Conservation (phyloP, 805 yeast species). For the Scheffersomyces coipomensis region DNA sequence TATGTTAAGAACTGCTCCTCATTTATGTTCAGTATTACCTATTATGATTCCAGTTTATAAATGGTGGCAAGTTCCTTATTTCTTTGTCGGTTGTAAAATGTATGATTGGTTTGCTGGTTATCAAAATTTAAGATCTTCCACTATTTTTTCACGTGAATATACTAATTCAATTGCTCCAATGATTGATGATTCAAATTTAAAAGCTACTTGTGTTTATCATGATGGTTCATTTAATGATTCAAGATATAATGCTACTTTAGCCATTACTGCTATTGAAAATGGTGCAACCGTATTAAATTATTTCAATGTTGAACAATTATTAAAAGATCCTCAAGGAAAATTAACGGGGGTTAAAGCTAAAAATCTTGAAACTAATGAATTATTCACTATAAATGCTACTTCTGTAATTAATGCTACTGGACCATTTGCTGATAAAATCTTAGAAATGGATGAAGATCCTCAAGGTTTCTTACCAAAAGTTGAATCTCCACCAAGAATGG, state of each 20-base stretch:
- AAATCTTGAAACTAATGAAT: conserved; percentile 69
- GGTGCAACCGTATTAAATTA: conserved; percentile 92
- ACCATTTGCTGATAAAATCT: conserved; percentile 79
- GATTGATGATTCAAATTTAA: conserved; percentile 73
- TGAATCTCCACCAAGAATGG: conserved; percentile 65
- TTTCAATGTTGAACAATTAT: conserved; percentile 72
- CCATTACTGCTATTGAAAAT: conserved; percentile 76
- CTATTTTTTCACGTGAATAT: conserved; percentile 62
- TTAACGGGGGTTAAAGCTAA: conserved; percentile 73
- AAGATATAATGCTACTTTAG: conserved; percentile 83
- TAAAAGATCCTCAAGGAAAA: conserved; percentile 61
- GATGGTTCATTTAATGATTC: conserved; percentile 95
- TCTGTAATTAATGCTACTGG: conserved; percentile 91
- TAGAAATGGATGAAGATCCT: conserved; percentile 81
- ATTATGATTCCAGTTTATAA: conserved; percentile 95
- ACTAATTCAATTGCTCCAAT: conserved; percentile 81
- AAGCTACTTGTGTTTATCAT: conserved; percentile 90
- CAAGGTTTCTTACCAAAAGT: conserved; percentile 60
- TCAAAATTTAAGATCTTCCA: conserved; percentile 79
- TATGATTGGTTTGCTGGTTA: conserved; percentile 91
- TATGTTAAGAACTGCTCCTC: conserved; percentile 89
- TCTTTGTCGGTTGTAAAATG: conserved; percentile 85
- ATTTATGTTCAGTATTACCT: conserved; percentile 80
- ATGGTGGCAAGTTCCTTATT: conserved; percentile 95
- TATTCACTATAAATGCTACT: conserved; percentile 62